Percentiles rank a stretch among this genome's conserved stretches.
Conservation (phyloP, 345 rosid species). For the Xanthoceras sorbifolium region DNA sequence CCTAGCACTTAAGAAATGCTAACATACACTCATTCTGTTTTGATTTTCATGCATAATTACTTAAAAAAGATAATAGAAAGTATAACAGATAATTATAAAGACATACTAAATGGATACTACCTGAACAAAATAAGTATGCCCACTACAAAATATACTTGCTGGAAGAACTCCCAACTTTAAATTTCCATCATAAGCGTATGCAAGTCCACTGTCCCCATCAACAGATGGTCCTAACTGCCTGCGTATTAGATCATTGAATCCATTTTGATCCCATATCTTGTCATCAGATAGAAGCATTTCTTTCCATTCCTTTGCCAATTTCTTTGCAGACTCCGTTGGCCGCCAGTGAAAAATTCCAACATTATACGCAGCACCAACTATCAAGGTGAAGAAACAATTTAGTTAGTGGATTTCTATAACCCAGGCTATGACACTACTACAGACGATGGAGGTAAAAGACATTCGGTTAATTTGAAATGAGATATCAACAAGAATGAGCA, state of each 20-base stretch:
- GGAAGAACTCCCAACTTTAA: constrained; percentile 94
- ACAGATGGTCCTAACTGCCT: constrained; percentile 91
- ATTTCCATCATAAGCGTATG: constrained; percentile 88
- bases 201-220: constrained; percentile 74
- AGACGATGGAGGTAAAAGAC: not conserved
- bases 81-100: not conserved
- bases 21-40: not conserved
- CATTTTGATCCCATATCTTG: constrained; percentile 98
- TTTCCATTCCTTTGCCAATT: constrained; percentile 94
- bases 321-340: constrained; percentile 78
- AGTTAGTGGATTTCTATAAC: not conserved
- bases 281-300: constrained; percentile 85
- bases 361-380: constrained; percentile 90
- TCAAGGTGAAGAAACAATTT: constrained; percentile 23
- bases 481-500: not conserved
- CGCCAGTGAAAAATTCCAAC: constrained; percentile 99
- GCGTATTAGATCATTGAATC: constrained; percentile 82
- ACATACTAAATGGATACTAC: constrained; percentile 39
- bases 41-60: constrained; percentile 2
- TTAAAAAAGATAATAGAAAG: not conserved
- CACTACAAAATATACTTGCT: constrained; percentile 94
- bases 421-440: not conserved
- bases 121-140: constrained; percentile 96
- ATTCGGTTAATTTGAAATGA: not conserved
- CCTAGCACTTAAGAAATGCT: constrained; percentile 13